Base-by-base conservation (phyloP, 108 stramenopile species). In the Cylindrotheca closterium region DNA sequence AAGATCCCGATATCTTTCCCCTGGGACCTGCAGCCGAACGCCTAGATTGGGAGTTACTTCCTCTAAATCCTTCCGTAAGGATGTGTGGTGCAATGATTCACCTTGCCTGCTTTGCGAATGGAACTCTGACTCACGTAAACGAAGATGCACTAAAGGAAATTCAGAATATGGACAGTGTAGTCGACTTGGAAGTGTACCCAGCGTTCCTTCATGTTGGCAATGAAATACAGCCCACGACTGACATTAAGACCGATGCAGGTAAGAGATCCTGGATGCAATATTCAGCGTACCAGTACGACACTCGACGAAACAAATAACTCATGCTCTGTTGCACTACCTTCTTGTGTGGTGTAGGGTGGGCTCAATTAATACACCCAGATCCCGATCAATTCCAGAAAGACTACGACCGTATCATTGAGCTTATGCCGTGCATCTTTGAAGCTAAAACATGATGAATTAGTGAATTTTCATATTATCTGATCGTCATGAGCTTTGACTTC, bases 331-430 rank as follows among this genome's bases (percentile, higher is more conserved):
- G n/a, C n/a, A n/a, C n/a, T n/a, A n/a, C n/a, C n/a, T n/a, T n/a
- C n/a, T n/a, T n/a, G n/a, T n/a, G n/a, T 42, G 7, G 37, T 42
- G 79, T 74, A 31, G 92, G 93, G 23, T 95, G 93, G 93, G 82
- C 84, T 5, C 91, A 92, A 45, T 26, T 95, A 25, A 65, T 94
- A 56, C 74, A 89, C 67, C 85, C 88, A 49, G 87, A 94, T 32
- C 26, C 65, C 46, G 71, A 78, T 7, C 46, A 64, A 34, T 85
- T 94, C 51, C 45, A 74, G 57, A 58, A 60, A 23, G 89, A 94
- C 58, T 89, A 89, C 58, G 54, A 84, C 5, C 73, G 84, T 29
- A 76, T 94, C 31, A 75, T 94, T 45, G 89, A 87, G 34, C 63
- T 89, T 51, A 88, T 88, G 88, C 80, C 78, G 55, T 56, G 67